Percentiles rank a stretch among this genome's conserved stretches.
Evolutionary conservation across 495 filamentous ascomycete genomes (phyloP).

Genomic region (Aspergillus saccharolyticus): DNA sequence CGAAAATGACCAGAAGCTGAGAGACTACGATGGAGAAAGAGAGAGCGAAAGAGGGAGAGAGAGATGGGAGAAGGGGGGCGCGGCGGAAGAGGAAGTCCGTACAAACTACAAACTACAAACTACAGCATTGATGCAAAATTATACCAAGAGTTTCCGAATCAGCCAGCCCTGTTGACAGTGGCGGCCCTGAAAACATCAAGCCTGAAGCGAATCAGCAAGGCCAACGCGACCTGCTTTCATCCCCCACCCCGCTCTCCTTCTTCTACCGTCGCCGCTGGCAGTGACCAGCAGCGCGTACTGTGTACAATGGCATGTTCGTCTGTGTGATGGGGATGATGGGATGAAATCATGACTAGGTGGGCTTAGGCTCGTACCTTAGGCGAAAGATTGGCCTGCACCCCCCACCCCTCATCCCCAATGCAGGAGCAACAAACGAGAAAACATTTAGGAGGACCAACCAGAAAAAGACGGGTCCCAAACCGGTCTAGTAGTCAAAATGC

Average conservation of each 20-base stretch:
- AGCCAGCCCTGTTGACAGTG: conserved; percentile 12
- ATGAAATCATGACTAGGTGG: neutral
- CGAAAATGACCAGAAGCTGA: neutral
- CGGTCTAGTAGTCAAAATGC: conserved; percentile 15
- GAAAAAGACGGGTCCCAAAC: conserved; percentile 7
- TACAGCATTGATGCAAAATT: conserved; percentile 2
- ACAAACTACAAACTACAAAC: conserved; percentile 10
- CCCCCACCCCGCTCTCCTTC: no score
- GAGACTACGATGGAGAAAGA: neutral
- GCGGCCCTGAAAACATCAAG: conserved; percentile 7
- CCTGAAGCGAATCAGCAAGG: conserved; percentile 5
- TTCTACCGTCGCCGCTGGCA: no score
- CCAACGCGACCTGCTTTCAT: neutral
- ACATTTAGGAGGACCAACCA: neutral
- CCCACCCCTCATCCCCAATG: neutral
- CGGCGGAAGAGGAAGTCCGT: neutral
- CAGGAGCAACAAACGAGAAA: conserved; percentile 2
- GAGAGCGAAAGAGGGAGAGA: conserved; percentile 9
- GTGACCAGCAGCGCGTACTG: neutral
- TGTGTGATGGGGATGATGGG: neutral
- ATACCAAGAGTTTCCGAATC: neutral
- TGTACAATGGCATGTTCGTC: neutral
- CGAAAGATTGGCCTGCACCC: neutral
- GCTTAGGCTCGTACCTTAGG: conserved; percentile 13
- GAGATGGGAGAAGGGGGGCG: conserved; percentile 6